A percentile compares a stretch with the other conserved stretches of the same genome.
phyloP scores from a whole-genome alignment of 371 early-diverging fungal species.

The Apophysomyces sp. region DNA sequence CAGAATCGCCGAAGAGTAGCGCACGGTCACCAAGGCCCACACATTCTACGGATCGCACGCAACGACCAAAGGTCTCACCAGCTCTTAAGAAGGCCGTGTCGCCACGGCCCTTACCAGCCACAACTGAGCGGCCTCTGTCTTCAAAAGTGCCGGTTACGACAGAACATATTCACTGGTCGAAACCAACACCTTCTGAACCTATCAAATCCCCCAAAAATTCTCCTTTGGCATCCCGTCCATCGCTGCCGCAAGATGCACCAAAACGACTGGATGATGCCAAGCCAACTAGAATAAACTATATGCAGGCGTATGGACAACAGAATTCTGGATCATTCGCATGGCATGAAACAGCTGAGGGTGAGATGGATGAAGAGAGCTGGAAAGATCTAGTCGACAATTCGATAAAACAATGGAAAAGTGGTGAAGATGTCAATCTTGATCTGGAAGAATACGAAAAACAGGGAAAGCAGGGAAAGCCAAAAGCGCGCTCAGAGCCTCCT shows the following conservation, averaged over 20 bases:
- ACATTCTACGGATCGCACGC: too few relatives aligned
- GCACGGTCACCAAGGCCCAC: too few relatives aligned
- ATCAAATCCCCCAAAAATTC: neutral
- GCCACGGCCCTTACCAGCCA: too few relatives aligned
- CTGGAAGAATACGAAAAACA: constrained; percentile 6
- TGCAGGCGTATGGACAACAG: constrained; percentile 1
- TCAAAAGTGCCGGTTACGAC: too few relatives aligned
- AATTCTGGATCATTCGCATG: constrained; percentile 20
- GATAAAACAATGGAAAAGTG: constrained; percentile 11
- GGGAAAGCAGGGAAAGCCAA: neutral
- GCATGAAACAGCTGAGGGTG: constrained; percentile 1
- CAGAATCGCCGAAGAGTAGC: too few relatives aligned
- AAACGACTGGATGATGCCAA: neutral
- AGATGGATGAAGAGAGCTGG: constrained; percentile 21
- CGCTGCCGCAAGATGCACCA: neutral
- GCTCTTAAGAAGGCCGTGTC: too few relatives aligned
- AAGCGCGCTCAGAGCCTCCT: neutral
- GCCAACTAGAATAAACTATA: neutral
- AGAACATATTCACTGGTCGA: too few relatives aligned
- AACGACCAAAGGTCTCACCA: too few relatives aligned
- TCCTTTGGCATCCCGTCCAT: neutral
- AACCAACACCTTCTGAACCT: neutral
- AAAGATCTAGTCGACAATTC: constrained; percentile 15
- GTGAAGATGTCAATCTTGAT: constrained; percentile 16
- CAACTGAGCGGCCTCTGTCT: too few relatives aligned